Base-by-base conservation (phyloP, 768 basidiomycete genomes). In the Hygrophorus pudorinus region DNA sequence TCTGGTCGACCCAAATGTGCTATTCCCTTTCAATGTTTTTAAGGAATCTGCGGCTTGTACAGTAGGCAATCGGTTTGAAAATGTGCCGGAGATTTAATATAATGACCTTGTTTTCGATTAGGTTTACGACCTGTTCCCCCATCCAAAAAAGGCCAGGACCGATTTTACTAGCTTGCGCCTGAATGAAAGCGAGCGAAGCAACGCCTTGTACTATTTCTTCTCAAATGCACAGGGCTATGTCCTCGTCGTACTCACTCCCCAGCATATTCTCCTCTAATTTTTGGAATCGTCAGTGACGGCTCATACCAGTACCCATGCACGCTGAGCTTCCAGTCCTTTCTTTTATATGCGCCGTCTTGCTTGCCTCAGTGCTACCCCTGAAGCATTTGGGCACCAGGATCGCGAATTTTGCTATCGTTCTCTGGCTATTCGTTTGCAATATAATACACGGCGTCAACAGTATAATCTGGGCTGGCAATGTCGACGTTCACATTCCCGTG, bases 381-480 rank as follows among this genome's bases (percentile, higher is more conserved):
- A 45, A 64, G 44, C 70, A 72, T 51, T 63, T 73, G 43, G 64
- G 67, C 48, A 62, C 57, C 35, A 76, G 71, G 51, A 60, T 77
- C 18, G 65, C 72, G 0, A 66, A 60, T 27, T 49, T 74, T 8
- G 66, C 75, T 39, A 66, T 80, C 30, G 63, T 74, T 13, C 48
- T 62, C 0, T 81, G 79, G 79, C 65, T 79, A 3, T 56, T 69
- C 17, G 51, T 68, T 3, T 61, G 59, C 24, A 79, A 74, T 49
- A 20, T 79, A 10, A 64, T 72, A 30, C 68, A 69, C 46, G 73
- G 73, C 0, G 59, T 85, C 32, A 76, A 88, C 55, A 61, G 76
- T 3, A 51, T 82, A 18, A 52, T 80, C 3, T 91, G 83, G 84
- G 60, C 65, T 35, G 71, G 63, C n/a, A 78, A 73, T 52, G 57